These are phyloP conservation scores for Aurantiochytrium sp. DNA, from an alignment of 108 stramenopile species.

Conservation along the genomic window DNA sequence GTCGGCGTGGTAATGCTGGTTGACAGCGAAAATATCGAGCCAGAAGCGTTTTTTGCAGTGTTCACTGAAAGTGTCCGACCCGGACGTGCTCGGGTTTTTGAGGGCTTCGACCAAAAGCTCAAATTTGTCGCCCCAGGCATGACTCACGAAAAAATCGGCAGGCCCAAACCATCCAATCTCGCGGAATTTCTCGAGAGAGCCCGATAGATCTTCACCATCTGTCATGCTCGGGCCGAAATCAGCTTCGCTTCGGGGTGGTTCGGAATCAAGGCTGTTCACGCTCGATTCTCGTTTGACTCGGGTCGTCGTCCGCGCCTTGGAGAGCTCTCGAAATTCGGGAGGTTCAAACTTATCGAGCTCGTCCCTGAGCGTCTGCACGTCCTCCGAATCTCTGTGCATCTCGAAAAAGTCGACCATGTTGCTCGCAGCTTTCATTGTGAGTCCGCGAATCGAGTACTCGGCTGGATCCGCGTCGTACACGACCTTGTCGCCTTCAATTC, in stretches of 20 bases:
- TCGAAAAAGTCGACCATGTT: neutral
- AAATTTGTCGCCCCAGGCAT: neutral
- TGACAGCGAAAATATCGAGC: neutral
- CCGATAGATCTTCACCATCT: no score
- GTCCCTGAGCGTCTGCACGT: neutral
- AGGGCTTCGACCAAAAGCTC: neutral
- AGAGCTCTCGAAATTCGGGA: neutral
- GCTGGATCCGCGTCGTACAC: neutral
- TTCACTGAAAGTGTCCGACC: neutral
- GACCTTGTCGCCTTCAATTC: neutral
- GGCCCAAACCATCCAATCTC: neutral
- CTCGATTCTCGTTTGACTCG: no score
- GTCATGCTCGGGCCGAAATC: no score
- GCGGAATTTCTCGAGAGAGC: no score
- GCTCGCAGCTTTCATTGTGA: neutral
- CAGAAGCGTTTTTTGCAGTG: neutral
- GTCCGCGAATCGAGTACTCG: neutral
- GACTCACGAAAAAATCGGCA: neutral
- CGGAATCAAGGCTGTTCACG: no score
- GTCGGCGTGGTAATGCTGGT: neutral
- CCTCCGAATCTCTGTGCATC: neutral
- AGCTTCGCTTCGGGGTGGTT: no score
- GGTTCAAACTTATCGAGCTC: neutral
- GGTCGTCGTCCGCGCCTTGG: neutral
- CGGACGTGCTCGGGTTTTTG: neutral